Percentiles rank a stretch among this genome's conserved stretches.
phyloP scores from a whole-genome alignment of 345 rosid species.

The Diplotaxis tenuifolia region DNA sequence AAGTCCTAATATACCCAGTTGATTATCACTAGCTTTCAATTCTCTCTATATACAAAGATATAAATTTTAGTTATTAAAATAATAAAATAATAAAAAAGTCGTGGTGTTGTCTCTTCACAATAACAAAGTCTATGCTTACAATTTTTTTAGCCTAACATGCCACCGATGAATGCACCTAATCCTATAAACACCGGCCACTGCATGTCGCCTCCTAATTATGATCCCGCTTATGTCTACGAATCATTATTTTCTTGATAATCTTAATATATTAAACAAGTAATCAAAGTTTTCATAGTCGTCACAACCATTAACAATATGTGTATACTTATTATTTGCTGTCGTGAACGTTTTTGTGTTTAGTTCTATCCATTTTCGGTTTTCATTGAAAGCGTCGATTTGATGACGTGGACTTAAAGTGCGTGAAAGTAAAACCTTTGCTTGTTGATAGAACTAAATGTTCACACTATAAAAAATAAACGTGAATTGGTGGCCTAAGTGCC shows the following conservation, averaged over 20 bases:
- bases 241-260: slow-evolving; percentile 32
- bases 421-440: slow-evolving; percentile 44
- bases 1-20: slow-evolving; percentile 8
- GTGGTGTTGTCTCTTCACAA: slow-evolving; percentile 35
- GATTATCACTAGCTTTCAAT: slow-evolving; percentile 20
- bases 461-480: slow-evolving; percentile 25
- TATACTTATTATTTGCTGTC: slow-evolving; percentile 23
- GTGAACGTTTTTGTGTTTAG: slow-evolving; percentile 34
- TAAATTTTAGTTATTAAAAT: background rate
- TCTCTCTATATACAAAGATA: background rate
- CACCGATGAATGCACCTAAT: slow-evolving; percentile 43
- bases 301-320: slow-evolving; percentile 19
- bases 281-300: slow-evolving; percentile 15
- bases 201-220: slow-evolving; percentile 39
- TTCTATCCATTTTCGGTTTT: slow-evolving; percentile 24
- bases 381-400: slow-evolving; percentile 28
- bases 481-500: slow-evolving; percentile 38
- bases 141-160: slow-evolving; percentile 39
- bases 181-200: slow-evolving; percentile 38
- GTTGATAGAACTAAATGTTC: slow-evolving; percentile 36
- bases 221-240: slow-evolving; percentile 19
- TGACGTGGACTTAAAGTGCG: slow-evolving; percentile 34
- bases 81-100: slow-evolving; percentile 4
- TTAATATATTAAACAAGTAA: background rate
- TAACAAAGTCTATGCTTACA: slow-evolving; percentile 31